These are phyloP conservation scores for Syncephalis plumigaleata DNA, from an alignment of 371 early-diverging fungal species.

Conservation along the genomic window DNA sequence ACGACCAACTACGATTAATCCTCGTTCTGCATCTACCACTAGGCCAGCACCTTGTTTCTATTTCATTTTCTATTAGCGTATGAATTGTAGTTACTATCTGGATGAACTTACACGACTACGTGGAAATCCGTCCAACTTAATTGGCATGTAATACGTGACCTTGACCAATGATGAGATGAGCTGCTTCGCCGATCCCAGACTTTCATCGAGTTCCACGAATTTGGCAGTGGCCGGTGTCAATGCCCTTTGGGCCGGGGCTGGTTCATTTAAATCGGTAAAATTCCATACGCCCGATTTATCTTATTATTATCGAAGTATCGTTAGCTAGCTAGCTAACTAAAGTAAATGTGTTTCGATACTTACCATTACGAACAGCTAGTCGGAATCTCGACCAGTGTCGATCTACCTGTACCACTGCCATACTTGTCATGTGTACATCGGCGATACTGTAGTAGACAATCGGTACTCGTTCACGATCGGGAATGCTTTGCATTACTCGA, in stretches of 20 bases:
- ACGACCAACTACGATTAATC: conserved; percentile 48
- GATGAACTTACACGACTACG: conserved; percentile 21
- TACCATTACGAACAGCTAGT: conserved; percentile 55
- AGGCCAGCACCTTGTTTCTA: conserved; percentile 52
- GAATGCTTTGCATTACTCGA: conserved; percentile 49
- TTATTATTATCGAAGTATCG: conserved; percentile 1
- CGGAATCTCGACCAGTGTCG: conserved; percentile 68
- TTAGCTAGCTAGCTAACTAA: neutral
- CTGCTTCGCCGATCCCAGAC: conserved; percentile 31
- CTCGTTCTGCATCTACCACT: conserved; percentile 48
- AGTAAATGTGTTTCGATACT: conserved; percentile 7
- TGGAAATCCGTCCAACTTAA: conserved; percentile 45
- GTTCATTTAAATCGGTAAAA: conserved; percentile 35
- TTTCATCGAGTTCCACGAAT: conserved; percentile 32
- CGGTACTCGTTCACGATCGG: conserved; percentile 58
- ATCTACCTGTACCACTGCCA: conserved; percentile 55
- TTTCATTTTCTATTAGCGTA: neutral
- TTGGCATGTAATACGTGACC: conserved; percentile 43
- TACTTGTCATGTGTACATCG: conserved; percentile 49
- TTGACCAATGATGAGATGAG: conserved; percentile 42
- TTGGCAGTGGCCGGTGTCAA: conserved; percentile 32
- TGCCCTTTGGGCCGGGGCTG: conserved; percentile 19
- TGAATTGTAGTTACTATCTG: neutral
- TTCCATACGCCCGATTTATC: conserved; percentile 37
- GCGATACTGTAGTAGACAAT: conserved; percentile 68